Evolutionary conservation across 345 rosid species (phyloP), one percentile per base, ranked within the genome.

Genomic region (Aquilaria malaccensis): DNA sequence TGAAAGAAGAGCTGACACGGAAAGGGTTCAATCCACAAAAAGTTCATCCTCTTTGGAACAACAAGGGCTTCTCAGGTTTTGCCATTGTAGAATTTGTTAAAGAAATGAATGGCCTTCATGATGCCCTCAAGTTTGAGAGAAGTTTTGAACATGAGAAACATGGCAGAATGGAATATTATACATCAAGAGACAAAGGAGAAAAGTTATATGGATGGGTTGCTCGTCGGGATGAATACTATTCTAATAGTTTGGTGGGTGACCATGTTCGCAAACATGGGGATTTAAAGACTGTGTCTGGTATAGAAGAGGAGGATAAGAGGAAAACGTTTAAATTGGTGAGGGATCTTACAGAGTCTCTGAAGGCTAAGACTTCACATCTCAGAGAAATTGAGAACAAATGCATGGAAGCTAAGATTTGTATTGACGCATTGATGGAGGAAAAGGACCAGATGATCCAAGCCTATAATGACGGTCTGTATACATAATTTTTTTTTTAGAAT

Each of bases 141-240:
- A 69, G 79, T 32, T 85, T 72, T 60, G 68, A 72, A 51, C 59
- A 49, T 48, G 64, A 74, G 32, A 53, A 13, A 10, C 54, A 72
- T 61, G 96, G 96, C 49, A 81, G 68, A 77, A 76, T 54, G 64
- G 83, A 88, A 13, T 87, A 69, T 58, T 55, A 14, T 66, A 32
- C 53, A 0, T 65, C 59, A 2, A 72, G 63, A 60, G 9, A 64
- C 52, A 55, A 51, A 53, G 83, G 82, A 61, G 68, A 73, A 50
- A 72, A 60, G 55, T 51, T 65, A 48, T 88, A 75, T 69, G 96
- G 87, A 58, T 88, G 97, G 98, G 66, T 86, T 59, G 92, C 90
- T 7, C 58, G 85, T 13, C 86, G 76, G 37, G 82, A 71, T 33
- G 95, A 86, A 61, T 91, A 69, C 56, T 1, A 72, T 45, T 50